Conservation (phyloP, 2,329 filamentous ascomycete genomes). For the Colletotrichum costaricense region DNA sequence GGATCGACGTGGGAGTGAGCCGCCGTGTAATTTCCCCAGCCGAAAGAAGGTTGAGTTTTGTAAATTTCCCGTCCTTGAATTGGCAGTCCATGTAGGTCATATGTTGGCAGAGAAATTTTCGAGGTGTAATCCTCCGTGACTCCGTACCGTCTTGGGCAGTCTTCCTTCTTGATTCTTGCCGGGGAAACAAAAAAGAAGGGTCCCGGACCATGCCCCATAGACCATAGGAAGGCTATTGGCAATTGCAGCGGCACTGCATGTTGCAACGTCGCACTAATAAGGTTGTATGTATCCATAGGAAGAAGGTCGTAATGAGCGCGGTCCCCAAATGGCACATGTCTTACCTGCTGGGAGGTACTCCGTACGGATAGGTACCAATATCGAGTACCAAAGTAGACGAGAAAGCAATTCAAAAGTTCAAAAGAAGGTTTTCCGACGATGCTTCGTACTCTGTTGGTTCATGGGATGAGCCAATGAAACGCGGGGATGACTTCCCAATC, state of each 20-base stretch:
- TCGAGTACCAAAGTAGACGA: slow-evolving; percentile 6
- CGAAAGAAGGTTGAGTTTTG: slow-evolving; percentile 28
- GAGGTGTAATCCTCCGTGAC: background rate
- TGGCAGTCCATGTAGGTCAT: slow-evolving; percentile 7
- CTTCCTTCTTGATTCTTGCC: background rate
- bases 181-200: slow-evolving; percentile 26
- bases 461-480: slow-evolving; percentile 25
- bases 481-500: slow-evolving; percentile 33
- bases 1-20: slow-evolving; percentile 26
- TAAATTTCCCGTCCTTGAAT: slow-evolving; percentile 26
- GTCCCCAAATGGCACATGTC: slow-evolving; percentile 4
- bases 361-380: background rate
- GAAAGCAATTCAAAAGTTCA: slow-evolving; percentile 7
- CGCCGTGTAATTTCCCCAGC: slow-evolving; percentile 28
- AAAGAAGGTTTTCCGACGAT: slow-evolving; percentile 19
- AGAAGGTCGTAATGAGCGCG: slow-evolving; percentile 18
- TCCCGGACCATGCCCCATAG: slow-evolving; percentile 9
- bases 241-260: slow-evolving; percentile 1
- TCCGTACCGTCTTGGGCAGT: background rate
- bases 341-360: background rate
- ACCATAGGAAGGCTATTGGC: background rate
- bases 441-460: slow-evolving; percentile 2
- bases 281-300: slow-evolving; percentile 20
- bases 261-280: slow-evolving; percentile 26
- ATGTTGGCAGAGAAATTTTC: slow-evolving; percentile 17